A percentile compares a stretch with the other conserved stretches of the same genome.
Conservation (phyloP, 306 rosid genomes). For the Ammopiptanthus mongolicus region DNA sequence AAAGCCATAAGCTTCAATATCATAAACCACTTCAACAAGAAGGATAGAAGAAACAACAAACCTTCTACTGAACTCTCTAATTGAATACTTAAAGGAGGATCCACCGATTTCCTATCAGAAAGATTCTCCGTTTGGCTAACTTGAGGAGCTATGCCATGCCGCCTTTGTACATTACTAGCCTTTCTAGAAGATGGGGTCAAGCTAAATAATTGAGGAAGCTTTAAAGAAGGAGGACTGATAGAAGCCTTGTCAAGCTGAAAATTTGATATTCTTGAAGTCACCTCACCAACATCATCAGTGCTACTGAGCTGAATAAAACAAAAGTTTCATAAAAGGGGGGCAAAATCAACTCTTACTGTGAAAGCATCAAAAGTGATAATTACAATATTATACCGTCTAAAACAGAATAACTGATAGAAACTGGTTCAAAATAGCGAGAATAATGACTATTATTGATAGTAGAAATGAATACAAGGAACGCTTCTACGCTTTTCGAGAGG, state of each 20-base stretch:
- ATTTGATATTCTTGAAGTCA: constrained; percentile 66
- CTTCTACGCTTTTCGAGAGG: no score
- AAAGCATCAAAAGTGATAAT: background rate
- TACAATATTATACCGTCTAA: background rate
- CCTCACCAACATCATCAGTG: constrained; percentile 68
- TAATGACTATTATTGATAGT: no score
- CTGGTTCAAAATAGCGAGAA: no score
- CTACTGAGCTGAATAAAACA: constrained; percentile 54
- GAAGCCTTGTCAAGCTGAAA: constrained; percentile 84
- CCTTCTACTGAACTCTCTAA: constrained; percentile 65
- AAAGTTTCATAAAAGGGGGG: background rate
- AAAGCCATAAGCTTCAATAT: constrained; percentile 25
- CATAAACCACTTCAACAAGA: constrained; percentile 11
- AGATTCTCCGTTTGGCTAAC: constrained; percentile 56
- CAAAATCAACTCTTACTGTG: background rate
- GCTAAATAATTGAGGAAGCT: constrained; percentile 95
- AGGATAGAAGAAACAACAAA: constrained; percentile 22
- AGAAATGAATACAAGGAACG: no score
- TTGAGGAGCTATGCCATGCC: constrained; percentile 56
- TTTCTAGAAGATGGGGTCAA: constrained; percentile 91
- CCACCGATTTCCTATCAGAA: constrained; percentile 62
- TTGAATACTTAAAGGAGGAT: constrained; percentile 52
- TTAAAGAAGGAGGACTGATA: constrained; percentile 77
- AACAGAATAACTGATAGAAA: no score
- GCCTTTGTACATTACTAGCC: constrained; percentile 70